A percentile compares a stretch with the other conserved stretches of the same genome.
Conservation (phyloP, 345 rosid species). For the Gossypium stocksii region DNA sequence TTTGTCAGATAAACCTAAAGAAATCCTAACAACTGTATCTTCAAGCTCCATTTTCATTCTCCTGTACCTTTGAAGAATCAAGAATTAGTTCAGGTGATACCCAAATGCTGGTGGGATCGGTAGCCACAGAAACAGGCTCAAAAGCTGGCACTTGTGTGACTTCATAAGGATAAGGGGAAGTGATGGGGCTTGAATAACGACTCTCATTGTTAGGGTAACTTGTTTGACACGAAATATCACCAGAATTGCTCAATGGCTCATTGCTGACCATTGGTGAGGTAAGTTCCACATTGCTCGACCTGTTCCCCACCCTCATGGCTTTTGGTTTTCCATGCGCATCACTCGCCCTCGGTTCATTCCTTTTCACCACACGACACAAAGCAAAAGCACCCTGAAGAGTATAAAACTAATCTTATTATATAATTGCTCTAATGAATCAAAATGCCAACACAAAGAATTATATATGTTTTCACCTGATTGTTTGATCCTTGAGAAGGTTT, state of each 20-base stretch:
- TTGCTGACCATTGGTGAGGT: conserved; percentile 30
- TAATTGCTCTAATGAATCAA: neutral
- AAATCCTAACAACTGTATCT: neutral
- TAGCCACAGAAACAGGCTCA: conserved; percentile 30
- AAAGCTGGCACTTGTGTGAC: conserved; percentile 26
- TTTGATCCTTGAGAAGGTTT: conserved; percentile 44
- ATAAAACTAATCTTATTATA: neutral
- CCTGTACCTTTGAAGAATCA: conserved; percentile 61
- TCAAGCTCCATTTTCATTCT: neutral
- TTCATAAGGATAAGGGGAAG: conserved; percentile 41
- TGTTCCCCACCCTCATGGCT: conserved; percentile 26
- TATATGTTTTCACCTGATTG: conserved; percentile 39
- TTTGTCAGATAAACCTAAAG: conserved; percentile 1
- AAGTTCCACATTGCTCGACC: conserved; percentile 36
- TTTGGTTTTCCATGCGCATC: conserved; percentile 32
- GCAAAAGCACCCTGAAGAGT: conserved; percentile 64
- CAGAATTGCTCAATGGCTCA: conserved; percentile 36
- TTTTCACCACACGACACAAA: conserved; percentile 69
- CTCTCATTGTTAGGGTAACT: conserved; percentile 36
- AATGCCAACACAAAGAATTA: neutral
- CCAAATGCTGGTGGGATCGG: conserved; percentile 38
- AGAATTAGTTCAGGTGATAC: conserved; percentile 61
- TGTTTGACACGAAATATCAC: conserved; percentile 39
- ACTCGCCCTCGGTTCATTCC: conserved; percentile 50
- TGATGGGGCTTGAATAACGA: conserved; percentile 37